Base-by-base conservation (phyloP, 176 grass and related monocot genomes). In the Carex parvula region DNA sequence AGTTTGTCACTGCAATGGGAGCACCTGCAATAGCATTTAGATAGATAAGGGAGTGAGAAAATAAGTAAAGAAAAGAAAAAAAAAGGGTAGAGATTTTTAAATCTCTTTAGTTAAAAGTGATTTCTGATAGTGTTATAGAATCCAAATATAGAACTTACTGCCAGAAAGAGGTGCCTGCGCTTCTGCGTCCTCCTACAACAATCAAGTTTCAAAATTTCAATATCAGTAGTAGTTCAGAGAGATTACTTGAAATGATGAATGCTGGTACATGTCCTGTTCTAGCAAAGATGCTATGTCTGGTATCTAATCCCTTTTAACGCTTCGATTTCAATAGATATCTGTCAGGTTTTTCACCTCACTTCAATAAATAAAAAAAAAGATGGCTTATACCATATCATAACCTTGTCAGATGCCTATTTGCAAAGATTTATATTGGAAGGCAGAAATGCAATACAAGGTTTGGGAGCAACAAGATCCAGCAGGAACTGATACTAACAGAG, bases 141-240 rank as follows among this genome's bases (percentile, higher is more conserved):
- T 60, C 9, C 4, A 78, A 61, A 24, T 56, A 29, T n/a, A 80
- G 10, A 63, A 65, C 87, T 87, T 94, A 98, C 95, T 76, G 46
- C 54, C 79, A 83, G 91, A 82, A 62, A 93, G 75, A 64, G 92
- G 79, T 42, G 85, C 92, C 73, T 70, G 87, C 80, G 32, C 84
- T 88, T 98, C 95, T 79, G 94, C 35, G 59, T 94, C 95, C 70
- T 91, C 88, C 60, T 85, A 83, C 81, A 74, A 20, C 70, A 74
- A 74, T 50, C 42, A 74, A 74, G 11, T 48, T 48, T 21, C 18
- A 48, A 21, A 72, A 72, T 48, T 48, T 3, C 20, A 48, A 44
- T 9, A 72, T 12, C 21, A 41, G 5, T 21, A 48, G 8, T 8
- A 16, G 5, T 65, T 81, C 17, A 65, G 0, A 82, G 4, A 61